Conservation (phyloP, 768 basidiomycete species). For the Sistotremastrum niveocremeum region DNA sequence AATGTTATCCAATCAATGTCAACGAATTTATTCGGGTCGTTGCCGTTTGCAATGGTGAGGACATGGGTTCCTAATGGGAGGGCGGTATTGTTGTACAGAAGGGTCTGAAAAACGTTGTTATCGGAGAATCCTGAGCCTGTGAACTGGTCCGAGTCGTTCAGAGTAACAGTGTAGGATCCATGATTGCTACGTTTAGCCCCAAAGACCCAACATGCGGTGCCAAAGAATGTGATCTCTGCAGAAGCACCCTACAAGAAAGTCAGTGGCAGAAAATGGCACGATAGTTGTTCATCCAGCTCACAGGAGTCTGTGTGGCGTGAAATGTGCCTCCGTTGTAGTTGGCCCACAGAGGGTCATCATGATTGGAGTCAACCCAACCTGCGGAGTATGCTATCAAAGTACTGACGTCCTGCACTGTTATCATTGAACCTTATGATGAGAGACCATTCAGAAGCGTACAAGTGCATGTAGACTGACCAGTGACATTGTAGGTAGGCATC, state of each 20-base stretch:
- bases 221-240: slow-evolving; percentile 32
- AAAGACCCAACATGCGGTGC: slow-evolving; percentile 34
- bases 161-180: slow-evolving; percentile 28
- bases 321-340: too few species aligned
- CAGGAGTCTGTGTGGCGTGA: not conserved
- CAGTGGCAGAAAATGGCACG: not conserved
- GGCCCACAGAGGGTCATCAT: too few species aligned
- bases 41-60: slow-evolving; percentile 21
- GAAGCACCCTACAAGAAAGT: slow-evolving; percentile 23
- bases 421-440: too few species aligned
- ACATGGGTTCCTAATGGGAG: slow-evolving; percentile 24
- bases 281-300: not conserved
- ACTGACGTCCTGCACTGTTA: too few species aligned
- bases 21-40: slow-evolving; percentile 15
- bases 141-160: slow-evolving; percentile 23
- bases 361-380: too few species aligned
- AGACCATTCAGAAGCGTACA: too few species aligned
- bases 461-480: too few species aligned
- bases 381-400: too few species aligned
- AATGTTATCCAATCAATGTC: slow-evolving; percentile 38
- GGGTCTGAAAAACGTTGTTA: slow-evolving; percentile 23
- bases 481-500: too few species aligned
- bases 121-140: slow-evolving; percentile 16
- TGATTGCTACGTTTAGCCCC: slow-evolving; percentile 37
- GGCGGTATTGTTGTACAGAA: slow-evolving; percentile 23